Evolutionary conservation across 1,139 yeast species (phyloP).

Genomic region (Schwanniomyces etchellsii): DNA sequence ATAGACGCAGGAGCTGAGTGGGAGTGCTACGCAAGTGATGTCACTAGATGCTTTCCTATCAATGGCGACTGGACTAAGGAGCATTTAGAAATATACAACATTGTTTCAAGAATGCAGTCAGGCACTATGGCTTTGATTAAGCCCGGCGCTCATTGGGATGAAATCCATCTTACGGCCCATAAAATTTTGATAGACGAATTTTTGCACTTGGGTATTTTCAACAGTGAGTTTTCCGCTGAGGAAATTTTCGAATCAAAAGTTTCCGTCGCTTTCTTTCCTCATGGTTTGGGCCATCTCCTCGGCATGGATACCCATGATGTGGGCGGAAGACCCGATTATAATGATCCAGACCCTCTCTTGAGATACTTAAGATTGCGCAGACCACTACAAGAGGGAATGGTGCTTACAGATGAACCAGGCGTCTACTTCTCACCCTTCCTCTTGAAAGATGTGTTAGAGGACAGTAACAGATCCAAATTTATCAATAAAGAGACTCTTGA

Average conservation of each 20-base stretch:
- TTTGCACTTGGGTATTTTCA: slow-evolving; percentile 71
- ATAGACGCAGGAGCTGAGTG: slow-evolving; percentile 98
- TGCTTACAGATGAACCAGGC: slow-evolving; percentile 94
- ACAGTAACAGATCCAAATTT: slow-evolving; percentile 52
- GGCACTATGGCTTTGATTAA: slow-evolving; percentile 62
- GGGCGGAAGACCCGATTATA: slow-evolving; percentile 81
- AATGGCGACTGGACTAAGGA: slow-evolving; percentile 86
- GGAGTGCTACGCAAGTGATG: slow-evolving; percentile 89
- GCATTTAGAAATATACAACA: slow-evolving; percentile 72
- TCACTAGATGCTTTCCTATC: slow-evolving; percentile 92
- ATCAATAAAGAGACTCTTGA: slow-evolving; percentile 64
- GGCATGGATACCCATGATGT: slow-evolving; percentile 98
- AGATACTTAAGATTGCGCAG: slow-evolving; percentile 79
- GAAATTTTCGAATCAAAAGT: slow-evolving; percentile 67
- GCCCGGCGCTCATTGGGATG: slow-evolving; percentile 87
- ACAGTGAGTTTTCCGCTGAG: slow-evolving; percentile 49
- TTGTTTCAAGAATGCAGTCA: slow-evolving; percentile 81
- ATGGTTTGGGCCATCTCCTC: slow-evolving; percentile 87
- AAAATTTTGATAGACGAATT: slow-evolving; percentile 68
- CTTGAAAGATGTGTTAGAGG: slow-evolving; percentile 58
- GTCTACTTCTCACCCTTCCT: slow-evolving; percentile 82
- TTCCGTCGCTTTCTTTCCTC: slow-evolving; percentile 83
- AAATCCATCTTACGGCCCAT: slow-evolving; percentile 76
- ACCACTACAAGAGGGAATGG: slow-evolving; percentile 68
- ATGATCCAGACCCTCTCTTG: slow-evolving; percentile 72